Evolutionary conservation across 495 filamentous ascomycete genomes (phyloP).

Genomic region (Annulohypoxylon stygium): DNA sequence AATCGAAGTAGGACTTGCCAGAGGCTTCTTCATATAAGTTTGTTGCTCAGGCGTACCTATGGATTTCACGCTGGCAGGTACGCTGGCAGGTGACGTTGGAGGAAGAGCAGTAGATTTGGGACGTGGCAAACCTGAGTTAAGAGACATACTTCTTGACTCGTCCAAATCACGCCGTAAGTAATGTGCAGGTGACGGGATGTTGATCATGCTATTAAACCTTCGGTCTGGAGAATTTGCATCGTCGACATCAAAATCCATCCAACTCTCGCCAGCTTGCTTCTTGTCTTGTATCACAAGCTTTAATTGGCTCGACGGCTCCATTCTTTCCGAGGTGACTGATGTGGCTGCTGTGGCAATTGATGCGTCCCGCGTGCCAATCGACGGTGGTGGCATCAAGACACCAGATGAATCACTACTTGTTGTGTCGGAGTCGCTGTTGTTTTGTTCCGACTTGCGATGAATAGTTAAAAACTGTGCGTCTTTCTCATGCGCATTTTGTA

Average conservation of each 20-base stretch:
- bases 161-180: conserved; percentile 24
- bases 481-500: conserved; percentile 46
- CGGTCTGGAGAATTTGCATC: conserved; percentile 42
- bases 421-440: conserved; percentile 38
- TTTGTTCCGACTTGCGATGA: conserved; percentile 23
- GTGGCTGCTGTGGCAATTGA: conserved; percentile 37
- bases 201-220: conserved; percentile 43
- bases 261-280: conserved; percentile 41
- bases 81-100: conserved; percentile 20
- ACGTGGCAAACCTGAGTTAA: conserved; percentile 32
- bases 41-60: conserved; percentile 17
- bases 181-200: conserved; percentile 35
- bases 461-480: conserved; percentile 38
- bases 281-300: conserved; percentile 32
- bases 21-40: conserved; percentile 24
- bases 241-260: conserved; percentile 44
- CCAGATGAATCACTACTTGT: conserved; percentile 45
- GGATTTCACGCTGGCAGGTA: conserved; percentile 22
- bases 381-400: conserved; percentile 40
- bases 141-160: conserved; percentile 40
- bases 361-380: conserved; percentile 40
- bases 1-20: conserved; percentile 32
- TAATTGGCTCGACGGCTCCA: conserved; percentile 27
- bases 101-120: conserved; percentile 21
- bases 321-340: conserved; percentile 38